Conservation (phyloP, 306 rosid species). For the Cicer pinnatifidum region DNA sequence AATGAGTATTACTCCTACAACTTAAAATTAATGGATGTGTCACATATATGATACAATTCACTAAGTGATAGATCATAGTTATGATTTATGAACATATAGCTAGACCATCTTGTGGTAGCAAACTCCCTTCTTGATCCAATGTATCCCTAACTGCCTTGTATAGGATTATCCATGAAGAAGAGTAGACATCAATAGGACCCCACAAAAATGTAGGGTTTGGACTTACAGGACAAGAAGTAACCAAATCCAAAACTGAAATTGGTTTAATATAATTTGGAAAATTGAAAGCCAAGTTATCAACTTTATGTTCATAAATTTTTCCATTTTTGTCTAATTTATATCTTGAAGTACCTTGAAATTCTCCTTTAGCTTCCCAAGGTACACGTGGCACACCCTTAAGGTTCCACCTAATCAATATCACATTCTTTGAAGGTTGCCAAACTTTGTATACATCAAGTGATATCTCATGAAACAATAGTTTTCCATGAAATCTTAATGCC, state of each 20-base stretch:
- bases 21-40: not conserved
- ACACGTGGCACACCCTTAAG: slow-evolving; percentile 85
- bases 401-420: slow-evolving; percentile 86
- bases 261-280: slow-evolving; percentile 73
- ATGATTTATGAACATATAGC: slow-evolving; percentile 70
- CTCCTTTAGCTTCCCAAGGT: slow-evolving; percentile 92
- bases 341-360: slow-evolving; percentile 93
- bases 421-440: slow-evolving; percentile 97
- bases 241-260: slow-evolving; percentile 83
- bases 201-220: slow-evolving; percentile 88
- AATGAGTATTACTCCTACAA: not conserved
- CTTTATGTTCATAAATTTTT: slow-evolving; percentile 88
- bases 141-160: slow-evolving; percentile 73
- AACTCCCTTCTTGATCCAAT: slow-evolving; percentile 59
- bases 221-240: slow-evolving; percentile 80
- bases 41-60: too few species aligned
- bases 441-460: slow-evolving; percentile 76
- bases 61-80: slow-evolving; percentile 38
- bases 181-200: slow-evolving; percentile 61
- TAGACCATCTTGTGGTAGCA: slow-evolving; percentile 73
- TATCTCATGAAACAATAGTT: slow-evolving; percentile 77
- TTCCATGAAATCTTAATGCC: slow-evolving; percentile 91
- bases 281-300: slow-evolving; percentile 89
- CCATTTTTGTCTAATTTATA: slow-evolving; percentile 84
- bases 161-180: slow-evolving; percentile 81